Evolutionary conservation across 1,284 basidiomycete genomes (phyloP).

Genomic region (Pseudozyma sp.): DNA sequence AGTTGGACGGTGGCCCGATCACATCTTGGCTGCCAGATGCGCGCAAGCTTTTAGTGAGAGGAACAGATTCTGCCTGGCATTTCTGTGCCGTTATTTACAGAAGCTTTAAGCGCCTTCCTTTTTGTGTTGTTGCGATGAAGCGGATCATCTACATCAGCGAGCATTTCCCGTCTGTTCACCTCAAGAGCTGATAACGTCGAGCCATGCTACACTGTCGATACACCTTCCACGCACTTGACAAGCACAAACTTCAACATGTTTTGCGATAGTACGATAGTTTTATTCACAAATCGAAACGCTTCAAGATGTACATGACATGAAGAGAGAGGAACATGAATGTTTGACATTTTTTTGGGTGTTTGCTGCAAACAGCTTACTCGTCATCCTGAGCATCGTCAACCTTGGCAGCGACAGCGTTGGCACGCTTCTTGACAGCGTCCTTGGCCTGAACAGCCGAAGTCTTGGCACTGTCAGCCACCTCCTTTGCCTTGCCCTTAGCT

Average conservation of each 20-base stretch:
- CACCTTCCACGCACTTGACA: not conserved
- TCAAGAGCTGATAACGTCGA: too few species aligned
- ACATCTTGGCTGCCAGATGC: too few species aligned
- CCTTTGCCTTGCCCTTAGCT: conserved; percentile 46
- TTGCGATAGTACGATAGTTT: not conserved
- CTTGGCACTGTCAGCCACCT: conserved; percentile 45
- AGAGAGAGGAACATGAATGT: not conserved
- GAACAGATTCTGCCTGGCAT: too few species aligned
- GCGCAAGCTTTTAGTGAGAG: too few species aligned
- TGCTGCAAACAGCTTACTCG: conserved; percentile 16
- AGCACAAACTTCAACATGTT: too few species aligned
- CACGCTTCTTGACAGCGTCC: conserved; percentile 55
- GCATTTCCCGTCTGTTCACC: not conserved
- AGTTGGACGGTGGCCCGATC: conserved; percentile 65
- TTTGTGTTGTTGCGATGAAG: too few species aligned
- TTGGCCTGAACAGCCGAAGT: conserved; percentile 54
- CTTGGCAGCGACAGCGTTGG: conserved; percentile 49
- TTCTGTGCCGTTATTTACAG: too few species aligned
- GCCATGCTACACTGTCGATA: not conserved
- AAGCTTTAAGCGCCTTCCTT: too few species aligned
- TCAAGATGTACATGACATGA: conserved; percentile 3
- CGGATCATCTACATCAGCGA: not conserved
- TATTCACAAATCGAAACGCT: conserved; percentile 8
- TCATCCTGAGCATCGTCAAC: conserved; percentile 52
- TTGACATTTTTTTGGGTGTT: not conserved